Conservation (phyloP, 331 rosid genomes). For the Rhamnella rubrinervis region DNA sequence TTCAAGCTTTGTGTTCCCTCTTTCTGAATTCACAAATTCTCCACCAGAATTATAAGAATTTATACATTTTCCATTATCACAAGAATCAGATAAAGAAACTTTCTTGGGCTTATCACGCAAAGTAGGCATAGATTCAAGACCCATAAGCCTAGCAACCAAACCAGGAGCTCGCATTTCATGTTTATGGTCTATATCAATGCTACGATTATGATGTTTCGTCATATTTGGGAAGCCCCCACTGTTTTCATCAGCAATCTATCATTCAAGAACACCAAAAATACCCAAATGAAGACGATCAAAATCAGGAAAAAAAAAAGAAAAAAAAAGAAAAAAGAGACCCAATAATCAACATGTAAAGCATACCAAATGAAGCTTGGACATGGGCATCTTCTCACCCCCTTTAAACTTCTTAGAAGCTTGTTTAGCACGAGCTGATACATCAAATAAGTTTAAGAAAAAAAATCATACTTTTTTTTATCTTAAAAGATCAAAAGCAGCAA, state of each 20-base stretch:
- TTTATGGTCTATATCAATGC: conserved; percentile 37
- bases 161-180: conserved; percentile 57
- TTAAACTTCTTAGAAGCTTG: conserved; percentile 56
- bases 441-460: background rate
- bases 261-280: conserved; percentile 20
- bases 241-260: conserved; percentile 85
- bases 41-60: conserved; percentile 28
- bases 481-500: background rate
- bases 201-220: conserved; percentile 39
- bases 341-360: conserved; percentile 12
- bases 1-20: conserved; percentile 46
- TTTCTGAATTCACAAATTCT: conserved; percentile 44
- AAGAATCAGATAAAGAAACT: conserved; percentile 33
- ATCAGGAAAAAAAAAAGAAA: background rate
- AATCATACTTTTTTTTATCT: conserved; percentile 14
- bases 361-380: conserved; percentile 79
- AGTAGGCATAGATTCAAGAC: conserved; percentile 70
- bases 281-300: background rate
- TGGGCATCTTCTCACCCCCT: conserved; percentile 76
- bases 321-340: background rate
- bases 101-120: conserved; percentile 43
- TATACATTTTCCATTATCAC: conserved; percentile 24
- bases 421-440: conserved; percentile 53
- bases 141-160: conserved; percentile 84
- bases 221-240: conserved; percentile 67